Percentiles rank a stretch among this genome's conserved stretches.
These are phyloP conservation scores for Saturnispora serradocipensis DNA, from an alignment of 805 yeast species.

Conservation along the genomic window DNA sequence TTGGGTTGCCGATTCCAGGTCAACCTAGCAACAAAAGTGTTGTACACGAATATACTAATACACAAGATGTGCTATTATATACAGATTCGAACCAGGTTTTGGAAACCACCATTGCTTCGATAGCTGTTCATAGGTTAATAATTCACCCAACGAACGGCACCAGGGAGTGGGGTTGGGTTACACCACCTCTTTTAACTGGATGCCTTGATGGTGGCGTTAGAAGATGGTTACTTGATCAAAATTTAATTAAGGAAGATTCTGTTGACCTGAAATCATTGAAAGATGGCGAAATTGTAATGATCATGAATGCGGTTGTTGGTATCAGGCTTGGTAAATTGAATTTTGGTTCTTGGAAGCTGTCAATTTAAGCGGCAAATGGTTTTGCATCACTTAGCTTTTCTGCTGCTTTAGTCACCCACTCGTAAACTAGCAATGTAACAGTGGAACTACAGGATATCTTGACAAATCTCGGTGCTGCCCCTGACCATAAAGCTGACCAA, in stretches of 20 bases:
- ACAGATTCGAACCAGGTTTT: constrained; percentile 52
- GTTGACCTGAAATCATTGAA: constrained; percentile 38
- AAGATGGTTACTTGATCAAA: constrained; percentile 40
- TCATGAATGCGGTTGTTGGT: constrained; percentile 82
- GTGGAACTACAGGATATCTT: constrained; percentile 68
- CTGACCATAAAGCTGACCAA: constrained; percentile 41
- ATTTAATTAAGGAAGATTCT: constrained; percentile 15
- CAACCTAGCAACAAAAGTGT: constrained; percentile 15
- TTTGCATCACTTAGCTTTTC: constrained; percentile 19
- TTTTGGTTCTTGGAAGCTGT: constrained; percentile 3
- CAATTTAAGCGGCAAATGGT: constrained; percentile 22
- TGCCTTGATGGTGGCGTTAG: constrained; percentile 82
- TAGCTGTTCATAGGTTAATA: constrained; percentile 47
- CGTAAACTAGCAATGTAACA: constrained; percentile 56
- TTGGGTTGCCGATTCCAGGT: constrained; percentile 26
- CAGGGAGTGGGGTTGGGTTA: constrained; percentile 50
- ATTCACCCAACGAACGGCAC: constrained; percentile 23
- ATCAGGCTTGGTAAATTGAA: constrained; percentile 50
- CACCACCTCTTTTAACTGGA: constrained; percentile 73
- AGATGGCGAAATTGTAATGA: constrained; percentile 59
- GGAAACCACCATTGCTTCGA: constrained; percentile 79
- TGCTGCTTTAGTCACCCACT: constrained; percentile 42
- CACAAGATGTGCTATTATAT: constrained; percentile 57
- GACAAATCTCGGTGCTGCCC: constrained; percentile 57
- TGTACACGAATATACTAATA: not conserved